Evolutionary conservation across 1,139 yeast species (phyloP).

Genomic region (Zygoascus hellenicus): DNA sequence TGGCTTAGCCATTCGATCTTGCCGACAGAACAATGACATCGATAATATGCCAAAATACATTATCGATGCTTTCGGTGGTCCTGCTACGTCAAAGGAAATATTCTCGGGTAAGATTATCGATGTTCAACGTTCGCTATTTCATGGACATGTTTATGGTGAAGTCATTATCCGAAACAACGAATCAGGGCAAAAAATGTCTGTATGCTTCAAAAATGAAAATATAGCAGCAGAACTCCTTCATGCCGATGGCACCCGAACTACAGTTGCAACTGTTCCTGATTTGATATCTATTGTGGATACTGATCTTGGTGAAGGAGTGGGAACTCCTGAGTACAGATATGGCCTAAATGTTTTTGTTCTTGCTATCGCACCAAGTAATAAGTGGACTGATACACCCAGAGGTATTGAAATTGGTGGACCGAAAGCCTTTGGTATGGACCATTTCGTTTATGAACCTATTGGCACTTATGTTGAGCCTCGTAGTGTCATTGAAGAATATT

Average conservation of each 20-base stretch:
- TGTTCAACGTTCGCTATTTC: constrained; percentile 38
- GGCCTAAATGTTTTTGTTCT: constrained; percentile 42
- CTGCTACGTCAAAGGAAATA: constrained; percentile 33
- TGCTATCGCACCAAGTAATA: constrained; percentile 38
- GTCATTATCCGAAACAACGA: constrained; percentile 36
- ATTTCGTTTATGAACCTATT: constrained; percentile 34
- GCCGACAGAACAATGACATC: constrained; percentile 36
- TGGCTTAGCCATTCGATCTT: constrained; percentile 40
- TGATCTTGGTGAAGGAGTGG: constrained; percentile 44
- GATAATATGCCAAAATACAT: constrained; percentile 35
- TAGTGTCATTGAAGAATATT: constrained; percentile 41
- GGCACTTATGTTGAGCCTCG: constrained; percentile 35
- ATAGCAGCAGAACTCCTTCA: constrained; percentile 33
- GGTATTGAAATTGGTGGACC: constrained; percentile 43
- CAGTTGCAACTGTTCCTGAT: constrained; percentile 43
- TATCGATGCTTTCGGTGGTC: constrained; percentile 38
- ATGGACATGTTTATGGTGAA: constrained; percentile 45
- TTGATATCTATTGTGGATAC: constrained; percentile 41
- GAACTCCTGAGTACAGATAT: constrained; percentile 45
- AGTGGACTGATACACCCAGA: constrained; percentile 31
- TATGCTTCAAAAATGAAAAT: constrained; percentile 46
- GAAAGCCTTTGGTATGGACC: constrained; percentile 36
- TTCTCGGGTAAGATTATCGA: constrained; percentile 43
- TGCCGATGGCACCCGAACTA: constrained; percentile 23
- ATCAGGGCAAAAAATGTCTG: constrained; percentile 24